phyloP scores from a whole-genome alignment of 148 eudicot genomes.

The Heliosperma pusillum region DNA sequence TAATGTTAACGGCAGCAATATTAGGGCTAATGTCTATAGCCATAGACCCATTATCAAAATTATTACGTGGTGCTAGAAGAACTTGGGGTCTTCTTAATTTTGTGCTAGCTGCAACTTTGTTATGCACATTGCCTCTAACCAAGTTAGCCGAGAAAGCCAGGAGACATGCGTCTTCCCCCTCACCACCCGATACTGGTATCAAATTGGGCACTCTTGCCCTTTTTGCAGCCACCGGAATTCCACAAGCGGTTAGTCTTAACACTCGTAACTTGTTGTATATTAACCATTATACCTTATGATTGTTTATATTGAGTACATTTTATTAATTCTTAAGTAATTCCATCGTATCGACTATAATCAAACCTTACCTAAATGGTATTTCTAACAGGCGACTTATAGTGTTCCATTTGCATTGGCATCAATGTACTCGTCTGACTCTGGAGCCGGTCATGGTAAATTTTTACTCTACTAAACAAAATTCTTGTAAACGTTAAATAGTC shows the following conservation, averaged over 20 bases:
- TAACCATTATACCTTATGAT: no score
- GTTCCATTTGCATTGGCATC: conserved; percentile 92
- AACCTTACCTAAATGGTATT: neutral
- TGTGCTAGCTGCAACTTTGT: conserved; percentile 47
- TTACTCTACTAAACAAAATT: neutral
- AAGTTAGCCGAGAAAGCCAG: conserved; percentile 51
- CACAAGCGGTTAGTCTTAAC: conserved; percentile 55
- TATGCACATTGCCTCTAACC: conserved; percentile 48
- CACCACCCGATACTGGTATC: conserved; percentile 34
- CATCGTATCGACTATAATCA: no score
- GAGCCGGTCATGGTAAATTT: conserved; percentile 79
- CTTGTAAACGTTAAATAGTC: neutral
- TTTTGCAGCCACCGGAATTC: conserved; percentile 69
- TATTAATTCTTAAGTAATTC: no score
- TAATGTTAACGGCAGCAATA: conserved; percentile 65
- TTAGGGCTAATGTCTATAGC: conserved; percentile 49
- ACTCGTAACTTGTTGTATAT: neutral
- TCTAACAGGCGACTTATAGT: conserved; percentile 65
- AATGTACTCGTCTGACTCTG: conserved; percentile 61
- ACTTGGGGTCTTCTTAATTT: conserved; percentile 72
- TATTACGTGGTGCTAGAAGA: conserved; percentile 48
- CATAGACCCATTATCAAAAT: conserved; percentile 39
- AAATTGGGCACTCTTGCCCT: conserved; percentile 49
- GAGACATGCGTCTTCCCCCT: conserved; percentile 6
- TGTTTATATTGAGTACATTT: no score